Base-by-base conservation (phyloP, 495 filamentous ascomycete genomes). In the Symbiotaphrina buchneri region DNA sequence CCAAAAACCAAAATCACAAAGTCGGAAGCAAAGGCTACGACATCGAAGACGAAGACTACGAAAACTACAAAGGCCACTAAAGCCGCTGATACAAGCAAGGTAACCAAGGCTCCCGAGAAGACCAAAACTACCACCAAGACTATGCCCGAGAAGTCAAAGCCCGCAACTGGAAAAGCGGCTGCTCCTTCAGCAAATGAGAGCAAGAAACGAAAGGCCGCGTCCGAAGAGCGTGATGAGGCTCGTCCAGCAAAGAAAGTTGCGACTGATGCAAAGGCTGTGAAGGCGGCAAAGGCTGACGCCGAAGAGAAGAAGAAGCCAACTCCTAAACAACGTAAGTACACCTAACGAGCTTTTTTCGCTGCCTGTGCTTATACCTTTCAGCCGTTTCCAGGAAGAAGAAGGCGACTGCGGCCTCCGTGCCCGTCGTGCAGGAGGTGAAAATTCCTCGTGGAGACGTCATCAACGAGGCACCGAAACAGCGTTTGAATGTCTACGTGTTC, bases 401-500 rank as follows among this genome's bases (percentile, higher is more conserved):
- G 27, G 14, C 7, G 8, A 30, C 27, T 15, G 7, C 27, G 16
- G 7, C 27, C 7, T 7, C 8, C 31, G n/a, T 30, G 33, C 1
- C 13, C 28, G 14, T 8, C 7, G 22, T 8, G 13, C 22, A 13
- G 8, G 22, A 8, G 7, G 7, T 33, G 21, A 38, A 38, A 17
- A 25, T 19, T 11, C 4, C 23, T 27, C 32, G 32, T 14, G 20
- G 18, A 13, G n/a, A 15, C 0, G 37, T 47, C 35, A 45, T 52
- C 41, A 49, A 47, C 34, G 22, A 49, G 15, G 29, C 39, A 3
- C 49, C 49, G 4, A 51, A 42, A 1, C 21, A 40, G 18, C 38
- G 34, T 14, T 41, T 55, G 14, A 42, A 56, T 18, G 48, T 56
- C 40, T 56, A 41, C 41, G 54, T 58, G 13, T 56, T 48, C 29